phyloP scores from a whole-genome alignment of 495 filamentous ascomycete species.

The Penicillium atrosanguineum region DNA sequence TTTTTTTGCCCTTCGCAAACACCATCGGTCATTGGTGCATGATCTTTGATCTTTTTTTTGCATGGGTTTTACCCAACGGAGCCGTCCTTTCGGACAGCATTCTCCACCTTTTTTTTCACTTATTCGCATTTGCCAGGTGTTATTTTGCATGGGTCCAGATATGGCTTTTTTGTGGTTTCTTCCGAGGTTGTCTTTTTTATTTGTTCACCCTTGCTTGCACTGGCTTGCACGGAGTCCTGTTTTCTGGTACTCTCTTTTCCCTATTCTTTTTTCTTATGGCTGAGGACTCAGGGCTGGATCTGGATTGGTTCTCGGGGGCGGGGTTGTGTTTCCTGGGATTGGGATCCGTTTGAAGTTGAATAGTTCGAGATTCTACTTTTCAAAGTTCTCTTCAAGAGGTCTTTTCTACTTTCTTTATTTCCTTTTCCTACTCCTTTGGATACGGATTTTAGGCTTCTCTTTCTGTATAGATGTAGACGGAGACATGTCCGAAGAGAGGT shows the following conservation, averaged over 20 bases:
- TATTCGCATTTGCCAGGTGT: conserved; percentile 21
- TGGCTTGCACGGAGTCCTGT: conserved; percentile 6
- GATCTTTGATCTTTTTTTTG: conserved; percentile 6
- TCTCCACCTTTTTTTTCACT: neutral
- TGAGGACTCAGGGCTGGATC: neutral
- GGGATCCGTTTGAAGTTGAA: too few relatives aligned
- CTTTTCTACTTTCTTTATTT: too few relatives aligned
- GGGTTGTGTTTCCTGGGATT: neutral
- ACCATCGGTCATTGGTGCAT: conserved; percentile 18
- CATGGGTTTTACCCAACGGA: neutral
- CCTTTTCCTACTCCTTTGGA: too few relatives aligned
- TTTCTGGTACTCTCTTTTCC: neutral
- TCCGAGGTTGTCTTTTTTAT: neutral
- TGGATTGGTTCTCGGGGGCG: neutral
- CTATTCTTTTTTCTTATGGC: neutral
- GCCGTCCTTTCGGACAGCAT: neutral
- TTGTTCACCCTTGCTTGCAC: neutral
- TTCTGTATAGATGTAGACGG: too few relatives aligned
- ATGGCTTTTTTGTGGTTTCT: conserved; percentile 2
- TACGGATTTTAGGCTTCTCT: too few relatives aligned
- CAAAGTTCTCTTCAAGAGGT: neutral
- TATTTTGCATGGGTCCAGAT: conserved; percentile 11
- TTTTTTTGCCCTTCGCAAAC: conserved; percentile 1
- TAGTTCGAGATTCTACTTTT: neutral
- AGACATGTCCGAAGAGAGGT: too few relatives aligned